Base-by-base conservation (phyloP, 768 basidiomycete species). In the Hypholoma fasciculare region DNA sequence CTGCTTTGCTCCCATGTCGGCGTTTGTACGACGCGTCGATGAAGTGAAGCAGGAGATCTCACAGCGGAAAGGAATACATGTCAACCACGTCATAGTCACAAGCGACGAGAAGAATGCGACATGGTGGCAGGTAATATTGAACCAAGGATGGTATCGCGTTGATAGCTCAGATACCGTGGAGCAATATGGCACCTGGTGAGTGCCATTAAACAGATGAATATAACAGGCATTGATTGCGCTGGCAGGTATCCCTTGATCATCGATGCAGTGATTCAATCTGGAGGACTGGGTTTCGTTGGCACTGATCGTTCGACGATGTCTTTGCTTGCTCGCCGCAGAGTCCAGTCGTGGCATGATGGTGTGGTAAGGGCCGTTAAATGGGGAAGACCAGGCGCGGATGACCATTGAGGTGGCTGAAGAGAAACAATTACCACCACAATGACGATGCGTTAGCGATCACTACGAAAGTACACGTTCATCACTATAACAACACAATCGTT, bases 291-390 rank as follows among this genome's bases (percentile, higher is more conserved):
- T 1, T 87, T 92, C 64, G 82, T 92, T 13, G 90, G 89, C 8
- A 90, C 88, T 1, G 81, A 87, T 61, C 65, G 76, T 42, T 90
- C 88, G 36, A 91, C 90, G 4, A 89, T 90, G 83, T 85, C 86
- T 2, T 73, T 83, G 46, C 61, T 92, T 30, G 87, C 89, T 6
- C 77, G 78, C 17, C 80, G 85, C n/a, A 76, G 90, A 23, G 87
- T 87, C 23, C 73, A 84, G 63, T 81, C 86, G 23, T 92, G 90
- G 90, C 70, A 77, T 3, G 76, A 78, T 50, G 89, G 87, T 37
- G 76, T 77, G 5, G 72, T 70, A 13, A 75, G 81, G 56, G 76
- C 73, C 23, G 74, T 87, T 3, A 81, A 78, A 68, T 90, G 87
- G 86, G 89, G 87, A 1, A 74, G 62, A 42, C 76, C 77, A 17